Conservation (phyloP, 2,329 filamentous ascomycete species). For the Arthrinium puccinioides region DNA sequence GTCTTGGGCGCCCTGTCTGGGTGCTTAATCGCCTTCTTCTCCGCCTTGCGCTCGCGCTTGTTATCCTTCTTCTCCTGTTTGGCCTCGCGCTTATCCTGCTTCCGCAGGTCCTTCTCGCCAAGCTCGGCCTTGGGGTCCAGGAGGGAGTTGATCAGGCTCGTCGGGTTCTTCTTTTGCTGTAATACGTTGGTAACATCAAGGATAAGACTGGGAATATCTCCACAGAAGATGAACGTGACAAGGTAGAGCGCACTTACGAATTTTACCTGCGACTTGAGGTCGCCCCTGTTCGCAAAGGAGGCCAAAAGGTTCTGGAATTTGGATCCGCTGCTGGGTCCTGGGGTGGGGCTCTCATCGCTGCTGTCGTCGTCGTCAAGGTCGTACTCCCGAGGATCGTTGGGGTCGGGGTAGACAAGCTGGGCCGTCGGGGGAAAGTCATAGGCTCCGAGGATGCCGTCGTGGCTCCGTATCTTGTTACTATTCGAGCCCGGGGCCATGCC, state of each 20-base stretch:
- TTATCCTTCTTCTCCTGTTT: slow-evolving; percentile 9
- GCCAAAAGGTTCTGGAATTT: not conserved
- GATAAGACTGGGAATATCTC: too few relatives aligned
- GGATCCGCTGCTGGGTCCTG: not conserved
- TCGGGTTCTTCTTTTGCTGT: slow-evolving; percentile 9
- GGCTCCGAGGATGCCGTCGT: not conserved
- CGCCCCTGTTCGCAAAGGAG: not conserved
- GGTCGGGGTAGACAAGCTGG: slow-evolving; percentile 11
- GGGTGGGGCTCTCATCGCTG: not conserved
- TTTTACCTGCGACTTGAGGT: not conserved
- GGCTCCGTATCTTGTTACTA: not conserved
- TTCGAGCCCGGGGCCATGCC: slow-evolving; percentile 8
- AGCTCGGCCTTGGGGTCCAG: slow-evolving; percentile 11
- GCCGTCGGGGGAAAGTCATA: slow-evolving; percentile 11
- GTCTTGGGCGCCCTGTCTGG: slow-evolving; percentile 5
- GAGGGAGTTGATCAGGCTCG: slow-evolving; percentile 6
- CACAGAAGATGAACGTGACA: not conserved
- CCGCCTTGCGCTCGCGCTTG: slow-evolving; percentile 9
- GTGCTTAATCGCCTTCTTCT: slow-evolving; percentile 9
- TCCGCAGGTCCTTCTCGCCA: slow-evolving; percentile 9
- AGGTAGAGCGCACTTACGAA: not conserved
- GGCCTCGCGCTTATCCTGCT: slow-evolving; percentile 7
- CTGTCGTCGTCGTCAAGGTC: not conserved
- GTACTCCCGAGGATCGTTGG: not conserved
- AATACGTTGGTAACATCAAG: not conserved